Evolutionary conservation across 495 filamentous ascomycete species (phyloP).

Genomic region (Penicillium roqueforti): DNA sequence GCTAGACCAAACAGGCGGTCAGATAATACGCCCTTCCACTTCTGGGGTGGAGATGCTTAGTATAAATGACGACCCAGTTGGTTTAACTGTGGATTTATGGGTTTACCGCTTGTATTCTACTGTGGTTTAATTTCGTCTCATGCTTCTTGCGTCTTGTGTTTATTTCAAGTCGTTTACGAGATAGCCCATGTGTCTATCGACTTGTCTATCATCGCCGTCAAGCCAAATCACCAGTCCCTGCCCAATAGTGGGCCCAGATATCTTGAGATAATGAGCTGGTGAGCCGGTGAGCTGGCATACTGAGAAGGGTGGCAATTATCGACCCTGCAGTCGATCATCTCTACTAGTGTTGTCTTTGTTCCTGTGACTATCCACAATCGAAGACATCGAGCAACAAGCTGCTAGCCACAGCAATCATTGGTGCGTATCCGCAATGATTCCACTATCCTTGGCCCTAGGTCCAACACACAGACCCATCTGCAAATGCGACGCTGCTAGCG

Average conservation of each 20-base stretch:
- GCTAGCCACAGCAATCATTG: conserved; percentile 35
- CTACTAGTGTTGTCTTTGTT: neutral
- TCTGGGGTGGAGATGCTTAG: conserved; percentile 14
- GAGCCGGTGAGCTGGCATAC: conserved; percentile 1
- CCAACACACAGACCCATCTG: conserved; percentile 45
- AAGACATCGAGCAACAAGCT: conserved; percentile 19
- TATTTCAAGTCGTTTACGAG: neutral
- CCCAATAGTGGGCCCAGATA: conserved; percentile 6
- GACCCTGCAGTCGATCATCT: conserved; percentile 10
- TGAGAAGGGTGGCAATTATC: neutral
- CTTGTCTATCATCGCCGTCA: neutral
- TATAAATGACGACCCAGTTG: conserved; percentile 10
- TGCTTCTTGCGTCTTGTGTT: neutral
- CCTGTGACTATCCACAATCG: neutral
- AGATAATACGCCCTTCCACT: conserved; percentile 15
- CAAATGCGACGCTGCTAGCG: conserved; percentile 41
- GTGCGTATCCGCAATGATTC: conserved; percentile 56
- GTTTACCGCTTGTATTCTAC: neutral
- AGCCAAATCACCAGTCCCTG: conserved; percentile 4
- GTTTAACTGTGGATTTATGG: neutral
- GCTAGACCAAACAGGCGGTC: conserved; percentile 25
- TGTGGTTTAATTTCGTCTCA: neutral
- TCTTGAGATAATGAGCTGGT: neutral
- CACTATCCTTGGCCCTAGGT: conserved; percentile 42
- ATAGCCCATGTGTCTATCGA: neutral